These are phyloP conservation scores for Hanseniaspora hatyaiensis DNA, from an alignment of 805 yeast species.

Conservation along the genomic window DNA sequence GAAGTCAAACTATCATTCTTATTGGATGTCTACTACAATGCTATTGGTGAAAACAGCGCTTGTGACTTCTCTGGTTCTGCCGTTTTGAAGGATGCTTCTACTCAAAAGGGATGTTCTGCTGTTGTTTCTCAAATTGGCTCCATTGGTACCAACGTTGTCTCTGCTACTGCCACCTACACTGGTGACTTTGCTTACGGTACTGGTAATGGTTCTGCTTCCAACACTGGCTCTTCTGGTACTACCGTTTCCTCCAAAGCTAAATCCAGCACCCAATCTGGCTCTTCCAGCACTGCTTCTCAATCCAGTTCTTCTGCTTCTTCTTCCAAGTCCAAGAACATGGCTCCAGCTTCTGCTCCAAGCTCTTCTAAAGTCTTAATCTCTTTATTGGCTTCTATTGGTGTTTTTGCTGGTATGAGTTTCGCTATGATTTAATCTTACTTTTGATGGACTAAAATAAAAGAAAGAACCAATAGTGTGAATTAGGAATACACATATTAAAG, in stretches of 20 bases:
- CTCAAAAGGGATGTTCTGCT: conserved; percentile 46
- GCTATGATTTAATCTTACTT: conserved; percentile 26
- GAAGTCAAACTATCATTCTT: conserved; percentile 56
- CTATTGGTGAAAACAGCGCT: conserved; percentile 37
- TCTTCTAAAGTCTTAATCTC: conserved; percentile 27
- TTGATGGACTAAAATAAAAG: background rate
- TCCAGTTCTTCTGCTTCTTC: conserved; percentile 21
- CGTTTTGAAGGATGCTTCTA: conserved; percentile 36
- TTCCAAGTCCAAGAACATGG: conserved; percentile 23
- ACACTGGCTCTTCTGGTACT: conserved; percentile 17
- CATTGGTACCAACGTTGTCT: conserved; percentile 34
- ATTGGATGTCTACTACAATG: conserved; percentile 51
- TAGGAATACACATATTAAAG: background rate
- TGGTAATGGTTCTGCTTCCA: conserved; percentile 18
- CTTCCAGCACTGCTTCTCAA: conserved; percentile 14
- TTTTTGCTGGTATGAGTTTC: conserved; percentile 32
- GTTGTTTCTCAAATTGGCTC: conserved; percentile 53
- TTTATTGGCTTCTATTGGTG: conserved; percentile 27
- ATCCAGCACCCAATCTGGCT: conserved; percentile 17
- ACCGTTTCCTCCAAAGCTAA: conserved; percentile 18
- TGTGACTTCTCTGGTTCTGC: conserved; percentile 67
- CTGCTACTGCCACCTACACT: conserved; percentile 28
- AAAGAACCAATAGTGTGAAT: background rate
- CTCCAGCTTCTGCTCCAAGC: conserved; percentile 24
- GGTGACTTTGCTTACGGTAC: conserved; percentile 24